A percentile compares a stretch with the other conserved stretches of the same genome.
These are phyloP conservation scores for Ambrosia hybrid DNA, from an alignment of 140 eudicot species.

Conservation along the genomic window DNA sequence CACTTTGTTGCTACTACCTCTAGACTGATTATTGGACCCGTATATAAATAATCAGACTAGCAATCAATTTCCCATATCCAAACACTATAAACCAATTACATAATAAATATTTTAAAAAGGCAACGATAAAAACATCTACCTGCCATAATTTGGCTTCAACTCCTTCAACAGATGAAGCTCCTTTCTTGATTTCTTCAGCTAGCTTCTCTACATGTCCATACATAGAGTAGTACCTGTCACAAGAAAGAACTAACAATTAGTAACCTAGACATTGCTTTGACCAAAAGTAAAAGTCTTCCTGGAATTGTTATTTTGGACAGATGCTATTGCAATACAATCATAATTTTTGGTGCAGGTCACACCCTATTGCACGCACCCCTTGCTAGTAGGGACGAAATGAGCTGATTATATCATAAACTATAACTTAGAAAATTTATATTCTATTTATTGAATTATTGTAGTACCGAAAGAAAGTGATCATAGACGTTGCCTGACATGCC, in stretches of 20 bases:
- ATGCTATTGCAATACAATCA: slow-evolving; percentile 1
- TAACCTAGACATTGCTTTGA: slow-evolving; percentile 4
- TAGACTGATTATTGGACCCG: background rate
- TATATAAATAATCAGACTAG: background rate
- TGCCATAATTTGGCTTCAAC: slow-evolving; percentile 90
- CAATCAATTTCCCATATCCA: background rate
- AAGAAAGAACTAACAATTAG: slow-evolving; percentile 1
- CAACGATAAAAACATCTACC: slow-evolving; percentile 37
- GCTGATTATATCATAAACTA: background rate
- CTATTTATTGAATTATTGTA: background rate
- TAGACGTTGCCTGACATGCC: background rate
- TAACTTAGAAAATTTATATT: background rate
- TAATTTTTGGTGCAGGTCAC: background rate
- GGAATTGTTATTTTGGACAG: slow-evolving; percentile 2
- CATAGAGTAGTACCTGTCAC: slow-evolving; percentile 78
- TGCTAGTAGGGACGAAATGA: slow-evolving; percentile 1
- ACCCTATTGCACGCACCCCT: background rate
- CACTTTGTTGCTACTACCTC: background rate
- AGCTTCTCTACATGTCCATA: slow-evolving; percentile 91
- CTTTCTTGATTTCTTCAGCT: slow-evolving; percentile 82
- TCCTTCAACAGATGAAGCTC: slow-evolving; percentile 93
- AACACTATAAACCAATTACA: background rate
- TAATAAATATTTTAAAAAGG: background rate
- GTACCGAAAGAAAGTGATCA: background rate
- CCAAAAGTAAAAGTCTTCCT: background rate